These are phyloP conservation scores for Fonsecaea erecta DNA, from an alignment of 2,329 filamentous ascomycete species.

Conservation along the genomic window DNA sequence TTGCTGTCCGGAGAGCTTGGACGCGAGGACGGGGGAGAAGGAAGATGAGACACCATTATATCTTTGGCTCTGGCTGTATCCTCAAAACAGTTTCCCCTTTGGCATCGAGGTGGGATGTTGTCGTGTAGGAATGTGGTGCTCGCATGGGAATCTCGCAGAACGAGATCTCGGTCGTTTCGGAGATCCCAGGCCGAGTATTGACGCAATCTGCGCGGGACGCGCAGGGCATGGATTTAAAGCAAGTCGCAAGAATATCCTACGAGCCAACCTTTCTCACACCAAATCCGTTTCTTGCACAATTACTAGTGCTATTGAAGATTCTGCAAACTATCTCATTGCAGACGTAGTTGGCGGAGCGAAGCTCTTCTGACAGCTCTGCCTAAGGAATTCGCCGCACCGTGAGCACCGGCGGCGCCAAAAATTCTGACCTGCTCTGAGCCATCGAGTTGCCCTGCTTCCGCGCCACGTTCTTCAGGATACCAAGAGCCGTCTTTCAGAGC, in stretches of 20 bases:
- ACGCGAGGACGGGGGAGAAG: constrained; percentile 29
- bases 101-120: not conserved
- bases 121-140: not conserved
- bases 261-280: not conserved
- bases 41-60: constrained; percentile 9
- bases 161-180: constrained; percentile 28
- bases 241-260: not conserved
- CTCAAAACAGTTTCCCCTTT: not conserved
- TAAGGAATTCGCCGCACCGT: not conserved
- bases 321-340: not conserved
- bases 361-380: not conserved
- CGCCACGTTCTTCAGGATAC: not conserved
- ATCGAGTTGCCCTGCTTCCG: not conserved
- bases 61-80: not conserved
- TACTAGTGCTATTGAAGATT: not conserved
- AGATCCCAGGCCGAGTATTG: constrained; percentile 23
- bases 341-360: not conserved
- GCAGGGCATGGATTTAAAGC: constrained; percentile 7
- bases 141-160: constrained; percentile 6
- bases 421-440: not conserved
- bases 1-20: constrained; percentile 8
- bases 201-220: constrained; percentile 24
- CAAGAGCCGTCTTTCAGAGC: not conserved
- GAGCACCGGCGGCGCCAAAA: not conserved
- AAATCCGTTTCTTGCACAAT: not conserved